These are phyloP conservation scores for Coemansia sp. DNA, from an alignment of 192 early-diverging fungal species.

Conservation along the genomic window DNA sequence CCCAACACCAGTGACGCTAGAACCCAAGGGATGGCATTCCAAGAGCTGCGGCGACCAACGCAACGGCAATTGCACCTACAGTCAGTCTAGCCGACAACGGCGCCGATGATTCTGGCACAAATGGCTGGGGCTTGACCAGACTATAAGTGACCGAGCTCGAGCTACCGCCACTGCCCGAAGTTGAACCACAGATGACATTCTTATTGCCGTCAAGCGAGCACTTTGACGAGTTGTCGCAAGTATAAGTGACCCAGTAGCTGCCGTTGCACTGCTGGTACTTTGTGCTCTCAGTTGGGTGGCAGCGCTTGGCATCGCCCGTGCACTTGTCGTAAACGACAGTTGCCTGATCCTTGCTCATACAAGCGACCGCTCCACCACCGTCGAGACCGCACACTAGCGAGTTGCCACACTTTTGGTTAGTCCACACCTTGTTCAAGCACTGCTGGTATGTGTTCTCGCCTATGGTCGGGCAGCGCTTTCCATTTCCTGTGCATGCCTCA, in stretches of 20 bases:
- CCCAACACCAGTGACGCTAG: not conserved
- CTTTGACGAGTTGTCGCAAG: conserved; percentile 15
- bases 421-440: conserved; percentile 38
- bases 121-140: conserved; percentile 28
- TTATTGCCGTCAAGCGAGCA: conserved; percentile 31
- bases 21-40: conserved; percentile 18
- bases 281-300: conserved; percentile 18
- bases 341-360: conserved; percentile 39
- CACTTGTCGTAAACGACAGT: conserved; percentile 27
- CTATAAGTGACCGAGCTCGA: conserved; percentile 18
- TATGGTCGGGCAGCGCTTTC: conserved; percentile 23
- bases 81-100: conserved; percentile 8
- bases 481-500: conserved; percentile 30
- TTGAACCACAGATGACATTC: conserved; percentile 25
- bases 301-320: conserved; percentile 31
- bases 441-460: conserved; percentile 23
- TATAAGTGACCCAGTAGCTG: conserved; percentile 27
- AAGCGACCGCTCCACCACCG: conserved; percentile 21
- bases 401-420: conserved; percentile 29
- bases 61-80: conserved; percentile 14
- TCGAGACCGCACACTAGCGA: conserved; percentile 34
- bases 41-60: conserved; percentile 21
- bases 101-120: conserved; percentile 32
- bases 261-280: conserved; percentile 54
- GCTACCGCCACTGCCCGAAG: not conserved